Percentiles rank a stretch among this genome's conserved stretches.
Evolutionary conservation across 495 filamentous ascomycete genomes (phyloP).

Genomic region (Neurospora sp.): DNA sequence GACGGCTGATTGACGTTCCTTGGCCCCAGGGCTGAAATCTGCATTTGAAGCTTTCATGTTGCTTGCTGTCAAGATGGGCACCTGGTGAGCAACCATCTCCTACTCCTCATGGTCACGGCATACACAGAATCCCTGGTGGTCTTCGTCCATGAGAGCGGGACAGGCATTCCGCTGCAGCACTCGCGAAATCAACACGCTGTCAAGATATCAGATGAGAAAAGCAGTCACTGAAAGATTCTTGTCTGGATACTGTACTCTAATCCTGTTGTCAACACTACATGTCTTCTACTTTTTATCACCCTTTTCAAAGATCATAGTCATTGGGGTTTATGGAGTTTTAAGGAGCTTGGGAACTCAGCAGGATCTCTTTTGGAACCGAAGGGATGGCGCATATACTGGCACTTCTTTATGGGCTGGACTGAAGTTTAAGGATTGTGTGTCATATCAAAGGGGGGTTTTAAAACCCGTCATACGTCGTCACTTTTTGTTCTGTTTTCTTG

Average conservation of each 20-base stretch:
- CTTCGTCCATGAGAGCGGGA: background rate
- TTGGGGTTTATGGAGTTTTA: background rate
- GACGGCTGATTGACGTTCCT: background rate
- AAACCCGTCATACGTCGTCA: background rate
- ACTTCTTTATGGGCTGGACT: background rate
- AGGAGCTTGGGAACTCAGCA: background rate
- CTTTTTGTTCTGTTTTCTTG: background rate
- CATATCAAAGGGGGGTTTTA: background rate
- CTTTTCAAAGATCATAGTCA: background rate
- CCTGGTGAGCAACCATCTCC: background rate
- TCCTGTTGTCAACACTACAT: background rate
- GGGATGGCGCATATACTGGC: background rate
- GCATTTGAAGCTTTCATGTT: background rate
- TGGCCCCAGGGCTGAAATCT: background rate
- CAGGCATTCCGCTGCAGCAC: background rate
- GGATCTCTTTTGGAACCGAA: background rate
- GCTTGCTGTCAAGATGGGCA: background rate
- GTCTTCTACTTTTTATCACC: background rate
- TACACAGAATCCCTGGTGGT: background rate
- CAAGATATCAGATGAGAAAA: background rate
- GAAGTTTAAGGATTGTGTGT: background rate
- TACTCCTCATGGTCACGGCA: background rate
- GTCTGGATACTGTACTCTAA: background rate
- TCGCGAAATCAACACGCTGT: background rate
- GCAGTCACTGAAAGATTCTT: background rate